Evolutionary conservation across 2,329 filamentous ascomycete species (phyloP).

Genomic region (Talaromyces sp.): DNA sequence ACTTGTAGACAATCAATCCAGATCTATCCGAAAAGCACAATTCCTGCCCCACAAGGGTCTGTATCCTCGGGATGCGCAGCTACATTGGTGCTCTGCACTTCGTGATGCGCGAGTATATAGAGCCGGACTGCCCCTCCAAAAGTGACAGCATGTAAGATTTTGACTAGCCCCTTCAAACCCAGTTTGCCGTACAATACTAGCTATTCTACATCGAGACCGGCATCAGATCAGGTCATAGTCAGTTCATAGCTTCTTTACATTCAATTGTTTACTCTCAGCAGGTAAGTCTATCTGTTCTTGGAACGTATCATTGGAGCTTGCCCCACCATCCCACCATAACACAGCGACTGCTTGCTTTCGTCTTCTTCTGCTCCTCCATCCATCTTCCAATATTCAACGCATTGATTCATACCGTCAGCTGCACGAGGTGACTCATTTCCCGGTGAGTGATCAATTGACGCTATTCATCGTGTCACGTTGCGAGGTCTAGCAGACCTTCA

Average conservation of each 20-base stretch:
- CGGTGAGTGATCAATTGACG: conserved; percentile 15
- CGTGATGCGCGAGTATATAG: conserved; percentile 1
- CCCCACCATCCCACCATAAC: conserved; percentile 23
- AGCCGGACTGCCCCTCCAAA: conserved; percentile 5
- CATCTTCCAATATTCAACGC: background rate
- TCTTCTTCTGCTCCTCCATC: background rate
- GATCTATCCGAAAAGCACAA: conserved; percentile 21
- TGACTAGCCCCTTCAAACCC: background rate
- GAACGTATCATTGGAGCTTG: conserved; percentile 19
- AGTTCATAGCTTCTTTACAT: background rate
- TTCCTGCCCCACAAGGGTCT: conserved; percentile 34
- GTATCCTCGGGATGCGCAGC: conserved; percentile 32
- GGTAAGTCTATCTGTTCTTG: conserved; percentile 14
- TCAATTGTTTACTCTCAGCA: background rate
- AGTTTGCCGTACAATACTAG: background rate
- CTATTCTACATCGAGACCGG: background rate
- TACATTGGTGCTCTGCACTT: background rate
- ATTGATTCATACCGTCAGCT: background rate
- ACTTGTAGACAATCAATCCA: conserved; percentile 4
- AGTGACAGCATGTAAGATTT: background rate
- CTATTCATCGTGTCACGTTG: conserved; percentile 21
- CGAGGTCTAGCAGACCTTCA: conserved; percentile 16
- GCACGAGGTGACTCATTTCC: conserved; percentile 7
- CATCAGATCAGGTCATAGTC: background rate
- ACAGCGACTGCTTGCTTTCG: conserved; percentile 2